These are phyloP conservation scores for Cercospora sp. DNA, from an alignment of 2,329 filamentous ascomycete species.

Conservation along the genomic window DNA sequence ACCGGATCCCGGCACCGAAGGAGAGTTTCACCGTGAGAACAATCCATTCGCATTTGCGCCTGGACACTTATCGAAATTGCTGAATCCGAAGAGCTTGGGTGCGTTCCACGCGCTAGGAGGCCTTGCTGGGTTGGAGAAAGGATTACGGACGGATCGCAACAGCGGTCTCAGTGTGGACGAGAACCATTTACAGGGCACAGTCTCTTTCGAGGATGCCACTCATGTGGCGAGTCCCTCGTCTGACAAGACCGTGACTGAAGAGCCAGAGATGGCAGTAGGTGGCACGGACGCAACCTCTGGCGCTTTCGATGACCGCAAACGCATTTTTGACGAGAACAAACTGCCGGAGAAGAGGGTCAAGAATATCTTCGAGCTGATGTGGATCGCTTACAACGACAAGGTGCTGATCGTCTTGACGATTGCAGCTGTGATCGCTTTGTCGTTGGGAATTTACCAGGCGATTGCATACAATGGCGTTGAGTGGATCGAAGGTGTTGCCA, in stretches of 20 bases:
- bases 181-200: slow-evolving; percentile 58
- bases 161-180: slow-evolving; percentile 72
- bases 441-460: slow-evolving; percentile 69
- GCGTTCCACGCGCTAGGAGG: slow-evolving; percentile 77
- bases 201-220: slow-evolving; percentile 67
- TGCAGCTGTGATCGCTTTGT: slow-evolving; percentile 71
- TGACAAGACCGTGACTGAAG: slow-evolving; percentile 31
- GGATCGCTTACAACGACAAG: slow-evolving; percentile 83
- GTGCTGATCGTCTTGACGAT: slow-evolving; percentile 70
- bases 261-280: slow-evolving; percentile 25
- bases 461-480: slow-evolving; percentile 62
- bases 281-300: slow-evolving; percentile 30
- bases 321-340: slow-evolving; percentile 68
- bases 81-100: slow-evolving; percentile 75
- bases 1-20: slow-evolving; percentile 73
- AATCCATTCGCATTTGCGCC: slow-evolving; percentile 84
- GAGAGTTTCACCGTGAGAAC: slow-evolving; percentile 70
- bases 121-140: slow-evolving; percentile 69
- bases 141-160: slow-evolving; percentile 64
- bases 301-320: slow-evolving; percentile 62
- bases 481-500: slow-evolving; percentile 81
- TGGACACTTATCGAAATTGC: slow-evolving; percentile 76
- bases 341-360: slow-evolving; percentile 70
- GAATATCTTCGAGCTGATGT: slow-evolving; percentile 68
- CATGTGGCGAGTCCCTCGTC: slow-evolving; percentile 32